Conservation (phyloP, 306 rosid genomes). For the Trichosanthes cucumerina region DNA sequence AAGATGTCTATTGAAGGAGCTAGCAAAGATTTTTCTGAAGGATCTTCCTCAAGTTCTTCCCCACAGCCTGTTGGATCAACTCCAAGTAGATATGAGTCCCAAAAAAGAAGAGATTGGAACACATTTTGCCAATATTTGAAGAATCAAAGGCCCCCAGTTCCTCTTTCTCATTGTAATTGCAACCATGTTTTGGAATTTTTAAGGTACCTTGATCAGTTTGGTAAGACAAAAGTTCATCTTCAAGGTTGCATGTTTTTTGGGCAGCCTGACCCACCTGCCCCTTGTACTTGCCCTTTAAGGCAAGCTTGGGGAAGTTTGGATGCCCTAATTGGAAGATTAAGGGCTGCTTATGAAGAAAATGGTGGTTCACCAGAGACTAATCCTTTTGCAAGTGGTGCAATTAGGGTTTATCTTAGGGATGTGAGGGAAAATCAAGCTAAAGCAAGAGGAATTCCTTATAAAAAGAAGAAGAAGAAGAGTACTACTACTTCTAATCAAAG, state of each 20-base stretch:
- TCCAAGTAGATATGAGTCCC: constrained; percentile 88
- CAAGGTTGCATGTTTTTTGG: constrained; percentile 91
- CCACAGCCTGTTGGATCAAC: constrained; percentile 23
- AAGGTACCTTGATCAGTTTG: constrained; percentile 82
- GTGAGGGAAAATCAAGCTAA: constrained; percentile 84
- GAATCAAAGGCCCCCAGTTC: constrained; percentile 79
- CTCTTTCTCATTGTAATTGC: constrained; percentile 67
- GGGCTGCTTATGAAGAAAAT: constrained; percentile 95
- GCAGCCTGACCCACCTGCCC: constrained; percentile 91
- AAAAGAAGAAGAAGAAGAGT: constrained; percentile 77
- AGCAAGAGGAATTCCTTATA: constrained; percentile 93
- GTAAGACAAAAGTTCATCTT: constrained; percentile 87
- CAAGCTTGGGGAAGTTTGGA: constrained; percentile 99
- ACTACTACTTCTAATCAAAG: constrained; percentile 10
- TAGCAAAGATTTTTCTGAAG: constrained; percentile 47
- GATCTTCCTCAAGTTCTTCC: constrained; percentile 36
- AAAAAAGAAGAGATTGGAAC: constrained; percentile 96
- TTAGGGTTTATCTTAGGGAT: constrained; percentile 77
- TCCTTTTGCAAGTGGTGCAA: constrained; percentile 77
- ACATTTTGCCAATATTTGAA: constrained; percentile 86
- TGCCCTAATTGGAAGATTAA: constrained; percentile 82
- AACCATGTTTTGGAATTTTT: constrained; percentile 85
- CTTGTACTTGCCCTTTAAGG: constrained; percentile 79
- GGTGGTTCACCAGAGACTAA: constrained; percentile 72
- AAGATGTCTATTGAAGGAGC: constrained; percentile 41